These are phyloP conservation scores for Gliomastix tumulicola DNA, from an alignment of 2,329 filamentous ascomycete species.

Conservation along the genomic window DNA sequence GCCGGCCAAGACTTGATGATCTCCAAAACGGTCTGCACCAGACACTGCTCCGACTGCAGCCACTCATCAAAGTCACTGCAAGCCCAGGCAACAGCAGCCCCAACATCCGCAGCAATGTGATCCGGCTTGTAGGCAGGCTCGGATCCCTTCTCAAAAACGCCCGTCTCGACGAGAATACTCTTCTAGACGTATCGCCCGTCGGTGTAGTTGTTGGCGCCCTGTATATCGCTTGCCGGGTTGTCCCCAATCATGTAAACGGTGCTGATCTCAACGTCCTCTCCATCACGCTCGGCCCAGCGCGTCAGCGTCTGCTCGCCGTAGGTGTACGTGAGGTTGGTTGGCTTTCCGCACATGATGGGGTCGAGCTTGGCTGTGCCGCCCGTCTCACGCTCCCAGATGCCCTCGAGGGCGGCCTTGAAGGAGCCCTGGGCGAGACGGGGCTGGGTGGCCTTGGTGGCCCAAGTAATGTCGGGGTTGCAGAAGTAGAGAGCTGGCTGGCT, in stretches of 20 bases:
- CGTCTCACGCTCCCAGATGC: constrained; percentile 48
- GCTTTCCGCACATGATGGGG: constrained; percentile 60
- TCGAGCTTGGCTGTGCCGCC: constrained; percentile 34
- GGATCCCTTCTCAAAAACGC: constrained; percentile 44
- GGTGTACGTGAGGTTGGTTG: constrained; percentile 53
- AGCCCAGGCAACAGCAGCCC: constrained; percentile 63
- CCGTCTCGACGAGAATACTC: constrained; percentile 60
- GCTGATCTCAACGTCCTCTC: constrained; percentile 20
- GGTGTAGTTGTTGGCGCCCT: constrained; percentile 57
- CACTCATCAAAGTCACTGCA: too few species aligned
- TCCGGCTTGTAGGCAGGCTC: constrained; percentile 45
- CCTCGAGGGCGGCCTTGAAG: constrained; percentile 57
- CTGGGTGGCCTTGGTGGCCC: constrained; percentile 59
- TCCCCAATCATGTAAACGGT: constrained; percentile 71
- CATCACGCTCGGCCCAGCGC: background rate
- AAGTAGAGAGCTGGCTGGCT: constrained; percentile 61
- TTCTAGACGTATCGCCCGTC: constrained; percentile 52
- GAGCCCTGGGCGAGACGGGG: constrained; percentile 65
- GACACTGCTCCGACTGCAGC: too few species aligned
- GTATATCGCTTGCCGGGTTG: constrained; percentile 62
- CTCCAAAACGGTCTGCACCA: too few species aligned
- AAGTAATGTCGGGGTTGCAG: constrained; percentile 64
- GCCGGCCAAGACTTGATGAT: too few species aligned
- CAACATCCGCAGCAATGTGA: constrained; percentile 53
- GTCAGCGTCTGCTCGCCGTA: constrained; percentile 50